Evolutionary conservation across 106 monocot species (phyloP).

Genomic region (Allium sativum): DNA sequence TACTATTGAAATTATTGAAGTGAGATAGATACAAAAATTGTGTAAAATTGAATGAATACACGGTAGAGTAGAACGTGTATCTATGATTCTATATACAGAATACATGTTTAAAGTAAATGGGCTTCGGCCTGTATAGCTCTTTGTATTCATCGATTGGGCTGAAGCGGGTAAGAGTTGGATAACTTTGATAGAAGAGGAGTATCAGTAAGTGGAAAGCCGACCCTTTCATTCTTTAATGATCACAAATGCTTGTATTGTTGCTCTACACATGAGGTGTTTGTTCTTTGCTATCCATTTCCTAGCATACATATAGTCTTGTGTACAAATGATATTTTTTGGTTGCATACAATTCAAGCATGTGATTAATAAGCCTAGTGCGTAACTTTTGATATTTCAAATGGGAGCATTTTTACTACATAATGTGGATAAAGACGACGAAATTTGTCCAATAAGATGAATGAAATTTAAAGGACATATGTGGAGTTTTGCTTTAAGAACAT

Average conservation of each 20-base stretch:
- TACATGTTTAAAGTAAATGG: too few relatives aligned
- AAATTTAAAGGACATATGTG: not conserved
- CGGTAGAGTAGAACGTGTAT: too few relatives aligned
- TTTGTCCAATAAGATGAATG: slow-evolving; percentile 2
- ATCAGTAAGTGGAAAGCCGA: too few relatives aligned
- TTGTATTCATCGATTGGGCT: too few relatives aligned
- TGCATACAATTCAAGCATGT: not conserved
- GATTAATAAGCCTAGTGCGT: not conserved
- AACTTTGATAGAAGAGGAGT: too few relatives aligned
- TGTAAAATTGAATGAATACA: too few relatives aligned
- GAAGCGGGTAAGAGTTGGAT: too few relatives aligned
- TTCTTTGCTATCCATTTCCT: not conserved
- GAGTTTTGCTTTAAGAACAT: not conserved
- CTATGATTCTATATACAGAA: too few relatives aligned
- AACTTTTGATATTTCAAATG: not conserved
- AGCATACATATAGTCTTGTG: not conserved
- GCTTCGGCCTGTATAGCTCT: too few relatives aligned
- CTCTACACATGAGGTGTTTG: not conserved
- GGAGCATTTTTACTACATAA: not conserved
- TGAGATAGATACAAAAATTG: too few relatives aligned
- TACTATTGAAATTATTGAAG: too few relatives aligned
- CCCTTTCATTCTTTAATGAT: too few relatives aligned
- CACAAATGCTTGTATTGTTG: not conserved
- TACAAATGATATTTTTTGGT: not conserved
- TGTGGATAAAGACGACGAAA: not conserved